Conservation (phyloP, 139 green algal species). For the Closterium sp. region DNA sequence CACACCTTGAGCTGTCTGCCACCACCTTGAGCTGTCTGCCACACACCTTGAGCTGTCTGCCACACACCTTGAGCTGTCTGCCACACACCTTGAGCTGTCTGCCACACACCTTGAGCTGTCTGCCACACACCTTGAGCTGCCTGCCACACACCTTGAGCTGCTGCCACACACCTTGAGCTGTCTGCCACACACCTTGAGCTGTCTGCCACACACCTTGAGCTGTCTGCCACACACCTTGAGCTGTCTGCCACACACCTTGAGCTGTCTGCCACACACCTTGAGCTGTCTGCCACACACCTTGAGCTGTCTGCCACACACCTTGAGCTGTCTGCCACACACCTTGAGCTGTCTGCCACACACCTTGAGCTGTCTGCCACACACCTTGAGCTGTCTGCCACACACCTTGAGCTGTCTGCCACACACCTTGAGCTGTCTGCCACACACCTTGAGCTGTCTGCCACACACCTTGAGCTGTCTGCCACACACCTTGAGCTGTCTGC, state of each 20-base stretch:
- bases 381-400: neutral
- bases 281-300: constrained; percentile 26
- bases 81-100: constrained; percentile 20
- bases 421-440: constrained; percentile 3
- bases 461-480: constrained; percentile 44
- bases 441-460: neutral
- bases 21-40: too few species aligned
- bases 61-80: constrained; percentile 36
- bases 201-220: neutral
- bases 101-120: neutral
- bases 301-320: constrained; percentile 29
- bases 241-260: constrained; percentile 33
- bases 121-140: constrained; percentile 38
- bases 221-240: constrained; percentile 27
- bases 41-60: too few species aligned
- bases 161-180: constrained; percentile 41
- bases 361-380: constrained; percentile 32
- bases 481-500: constrained; percentile 19
- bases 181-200: constrained; percentile 45
- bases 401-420: constrained; percentile 40
- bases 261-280: neutral
- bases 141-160: constrained; percentile 21
- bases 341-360: constrained; percentile 28
- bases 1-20: constrained; percentile 49
- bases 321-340: constrained; percentile 42